Conservation (phyloP, 2,329 filamentous ascomycete species). For the Emmonsiellopsis sp. region DNA sequence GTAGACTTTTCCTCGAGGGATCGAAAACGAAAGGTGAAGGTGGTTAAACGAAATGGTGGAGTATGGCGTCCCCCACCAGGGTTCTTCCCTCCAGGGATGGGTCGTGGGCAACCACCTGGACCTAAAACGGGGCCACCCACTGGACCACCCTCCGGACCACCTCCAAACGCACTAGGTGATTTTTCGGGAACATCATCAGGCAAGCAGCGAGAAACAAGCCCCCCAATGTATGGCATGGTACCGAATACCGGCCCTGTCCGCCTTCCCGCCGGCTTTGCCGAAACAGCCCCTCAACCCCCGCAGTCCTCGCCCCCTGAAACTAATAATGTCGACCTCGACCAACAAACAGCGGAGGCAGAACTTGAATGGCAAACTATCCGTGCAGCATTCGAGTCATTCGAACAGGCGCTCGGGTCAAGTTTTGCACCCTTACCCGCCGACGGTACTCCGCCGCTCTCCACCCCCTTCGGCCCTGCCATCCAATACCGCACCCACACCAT, state of each 20-base stretch:
- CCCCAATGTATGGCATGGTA: constrained; percentile 42
- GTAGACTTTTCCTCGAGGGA: constrained; percentile 72
- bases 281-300: constrained; percentile 29
- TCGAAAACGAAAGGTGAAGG: constrained; percentile 65
- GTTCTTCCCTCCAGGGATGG: constrained; percentile 29
- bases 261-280: constrained; percentile 45
- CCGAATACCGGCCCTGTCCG: constrained; percentile 31
- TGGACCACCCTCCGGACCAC: constrained; percentile 6
- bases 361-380: constrained; percentile 60
- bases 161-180: constrained; percentile 11
- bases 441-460: constrained; percentile 49
- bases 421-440: constrained; percentile 70
- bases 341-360: constrained; percentile 59
- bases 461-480: constrained; percentile 74
- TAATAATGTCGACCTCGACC: constrained; percentile 46
- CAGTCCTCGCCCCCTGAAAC: constrained; percentile 15
- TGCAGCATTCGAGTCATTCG: constrained; percentile 34
- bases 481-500: constrained; percentile 84
- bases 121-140: constrained; percentile 8
- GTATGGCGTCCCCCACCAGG: constrained; percentile 47
- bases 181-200: constrained; percentile 5
- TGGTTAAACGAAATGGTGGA: constrained; percentile 50
- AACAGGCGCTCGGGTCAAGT: constrained; percentile 41
- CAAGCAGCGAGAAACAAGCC: constrained; percentile 15
- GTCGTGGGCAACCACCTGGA: constrained; percentile 3